A percentile compares a stretch with the other conserved stretches of the same genome.
These are phyloP conservation scores for Usnea hakonensis DNA, from an alignment of 495 filamentous ascomycete species.

Conservation along the genomic window DNA sequence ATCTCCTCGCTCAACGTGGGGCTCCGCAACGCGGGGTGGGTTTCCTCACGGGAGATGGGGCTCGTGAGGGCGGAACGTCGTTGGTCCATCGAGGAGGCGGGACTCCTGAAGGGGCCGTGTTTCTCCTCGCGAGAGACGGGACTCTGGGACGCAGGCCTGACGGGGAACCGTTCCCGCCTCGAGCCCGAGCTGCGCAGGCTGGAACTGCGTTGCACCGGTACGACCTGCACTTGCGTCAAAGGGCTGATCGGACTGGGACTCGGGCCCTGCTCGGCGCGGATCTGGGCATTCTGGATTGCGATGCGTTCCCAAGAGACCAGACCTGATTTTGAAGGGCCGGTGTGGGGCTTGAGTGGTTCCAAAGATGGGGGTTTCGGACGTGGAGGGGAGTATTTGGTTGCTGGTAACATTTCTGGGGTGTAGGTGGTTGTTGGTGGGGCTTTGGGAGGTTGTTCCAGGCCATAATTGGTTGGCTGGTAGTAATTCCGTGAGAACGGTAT, in stretches of 20 bases:
- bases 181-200: not conserved
- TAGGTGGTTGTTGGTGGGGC: not conserved
- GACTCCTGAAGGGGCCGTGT: not conserved
- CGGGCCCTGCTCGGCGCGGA: slow-evolving; percentile 5
- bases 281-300: slow-evolving; percentile 20
- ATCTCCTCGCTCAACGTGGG: not conserved
- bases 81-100: not conserved
- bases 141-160: not conserved
- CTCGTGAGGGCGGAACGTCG: not conserved
- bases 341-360: slow-evolving; percentile 6
- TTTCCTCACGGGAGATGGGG: not conserved
- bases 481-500: slow-evolving; percentile 12
- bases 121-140: not conserved
- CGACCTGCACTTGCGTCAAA: slow-evolving; percentile 1
- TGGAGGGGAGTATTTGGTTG: slow-evolving; percentile 6
- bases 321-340: not conserved
- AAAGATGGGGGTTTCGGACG: slow-evolving; percentile 2
- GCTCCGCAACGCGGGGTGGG: not conserved
- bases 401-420: slow-evolving; percentile 4
- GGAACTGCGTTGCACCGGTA: not conserved
- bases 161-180: not conserved
- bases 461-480: slow-evolving; percentile 3
- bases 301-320: slow-evolving; percentile 21
- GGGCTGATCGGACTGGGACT: slow-evolving; percentile 16
- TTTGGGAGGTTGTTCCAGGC: slow-evolving; percentile 2